phyloP scores from a whole-genome alignment of 106 monocot species.

The Acorus gramineus region DNA sequence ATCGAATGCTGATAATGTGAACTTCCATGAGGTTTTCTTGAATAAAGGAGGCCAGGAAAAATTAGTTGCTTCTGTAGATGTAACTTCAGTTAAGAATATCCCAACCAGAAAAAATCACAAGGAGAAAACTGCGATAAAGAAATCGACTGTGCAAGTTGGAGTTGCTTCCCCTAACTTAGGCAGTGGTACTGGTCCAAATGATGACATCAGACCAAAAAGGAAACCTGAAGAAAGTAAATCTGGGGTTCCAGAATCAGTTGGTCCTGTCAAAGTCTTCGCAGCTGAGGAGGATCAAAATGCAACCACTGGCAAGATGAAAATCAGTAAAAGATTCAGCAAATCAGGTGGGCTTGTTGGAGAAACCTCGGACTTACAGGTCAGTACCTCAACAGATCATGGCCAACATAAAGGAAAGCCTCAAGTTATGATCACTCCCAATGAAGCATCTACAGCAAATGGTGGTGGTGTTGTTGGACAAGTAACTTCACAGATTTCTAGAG shows the following conservation, averaged over 20 bases:
- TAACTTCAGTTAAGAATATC: background rate
- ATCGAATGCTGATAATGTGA: conserved; percentile 14
- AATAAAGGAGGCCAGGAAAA: conserved; percentile 4
- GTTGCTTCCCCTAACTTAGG: background rate
- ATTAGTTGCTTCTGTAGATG: conserved; percentile 1
- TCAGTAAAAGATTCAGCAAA: too few species aligned
- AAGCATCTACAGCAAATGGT: background rate
- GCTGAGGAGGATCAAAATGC: background rate
- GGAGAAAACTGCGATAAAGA: conserved; percentile 20
- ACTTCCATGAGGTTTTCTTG: conserved; percentile 15
- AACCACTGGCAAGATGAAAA: conserved; percentile 10
- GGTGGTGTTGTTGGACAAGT: background rate
- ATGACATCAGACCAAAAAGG: background rate
- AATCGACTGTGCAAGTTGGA: conserved; percentile 4
- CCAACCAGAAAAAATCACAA: conserved; percentile 14
- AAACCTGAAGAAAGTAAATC: conserved; percentile 8
- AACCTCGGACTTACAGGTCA: too few species aligned
- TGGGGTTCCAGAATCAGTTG: conserved; percentile 6
- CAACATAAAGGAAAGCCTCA: too few species aligned
- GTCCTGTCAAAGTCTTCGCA: background rate
- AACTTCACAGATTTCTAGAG: conserved; percentile 6
- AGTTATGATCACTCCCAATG: background rate
- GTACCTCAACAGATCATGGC: too few species aligned
- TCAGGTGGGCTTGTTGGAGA: too few species aligned
- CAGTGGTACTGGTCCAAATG: conserved; percentile 2